Percentiles rank a stretch among this genome's conserved stretches.
Conservation (phyloP, 140 eudicot genomes). For the Flaveria floridana region DNA sequence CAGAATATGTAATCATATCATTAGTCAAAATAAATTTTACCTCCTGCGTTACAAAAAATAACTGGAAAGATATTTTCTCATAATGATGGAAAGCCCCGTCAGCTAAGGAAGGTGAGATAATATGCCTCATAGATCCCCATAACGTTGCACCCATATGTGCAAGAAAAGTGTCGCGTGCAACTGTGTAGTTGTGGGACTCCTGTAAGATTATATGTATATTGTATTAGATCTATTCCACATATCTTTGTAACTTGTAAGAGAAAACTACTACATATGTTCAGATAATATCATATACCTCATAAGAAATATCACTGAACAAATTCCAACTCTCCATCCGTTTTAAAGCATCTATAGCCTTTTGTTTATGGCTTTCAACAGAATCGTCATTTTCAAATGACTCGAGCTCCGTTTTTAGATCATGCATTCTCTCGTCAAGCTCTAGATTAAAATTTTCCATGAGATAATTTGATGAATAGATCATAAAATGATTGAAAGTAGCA, state of each 20-base stretch:
- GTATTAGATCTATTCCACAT: background rate
- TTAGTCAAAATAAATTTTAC: constrained; percentile 36
- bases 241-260: background rate
- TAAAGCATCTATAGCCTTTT: constrained; percentile 84
- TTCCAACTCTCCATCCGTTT: constrained; percentile 97
- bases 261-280: background rate
- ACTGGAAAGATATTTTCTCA: constrained; percentile 86
- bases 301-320: constrained; percentile 64
- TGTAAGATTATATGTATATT: constrained; percentile 32
- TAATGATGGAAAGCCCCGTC: constrained; percentile 93
- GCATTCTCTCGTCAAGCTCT: constrained; percentile 99
- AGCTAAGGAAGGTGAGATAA: constrained; percentile 90
- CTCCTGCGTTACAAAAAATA: constrained; percentile 92
- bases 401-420: constrained; percentile 77
- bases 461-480: constrained; percentile 11
- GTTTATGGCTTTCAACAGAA: constrained; percentile 65
- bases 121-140: constrained; percentile 95
- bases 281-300: constrained; percentile 47
- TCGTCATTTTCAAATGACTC: constrained; percentile 77
- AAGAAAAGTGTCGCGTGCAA: constrained; percentile 94
- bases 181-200: constrained; percentile 85
- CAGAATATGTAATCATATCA: constrained; percentile 16
- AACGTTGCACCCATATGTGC: constrained; percentile 91
- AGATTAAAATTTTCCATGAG: constrained; percentile 6
- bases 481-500: constrained; percentile 5